Base-by-base conservation (phyloP, 306 rosid genomes). In the Castanea crenata region DNA sequence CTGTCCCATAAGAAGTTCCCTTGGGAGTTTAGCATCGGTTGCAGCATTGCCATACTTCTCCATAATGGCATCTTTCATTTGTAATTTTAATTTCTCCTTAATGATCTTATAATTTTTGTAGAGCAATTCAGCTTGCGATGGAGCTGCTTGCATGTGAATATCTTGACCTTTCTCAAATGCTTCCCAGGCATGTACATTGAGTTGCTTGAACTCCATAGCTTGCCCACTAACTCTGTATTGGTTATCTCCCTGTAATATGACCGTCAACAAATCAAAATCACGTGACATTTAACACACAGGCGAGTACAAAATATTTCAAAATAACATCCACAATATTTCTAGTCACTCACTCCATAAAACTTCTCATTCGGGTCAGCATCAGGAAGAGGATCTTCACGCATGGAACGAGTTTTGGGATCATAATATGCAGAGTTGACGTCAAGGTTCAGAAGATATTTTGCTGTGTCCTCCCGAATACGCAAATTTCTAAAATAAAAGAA, bases 361-460 rank as follows among this genome's bases (percentile, higher is more conserved):
- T 87, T 91, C 71, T 32, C 94, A 81, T 91, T 87, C 44, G 93
- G 89, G 83, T 91, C 91, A 20, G 96, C 96, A 79, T 88, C 90
- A 18, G 92, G 92, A 76, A 90, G 88, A 82, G 91, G 95, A 84
- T 88, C 92, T 41, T 87, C 92, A 54, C 92, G 90, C 95, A 88
- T 91, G 41, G 95, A 91, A 77, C 84, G 84, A 9, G 91, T 88
- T 79, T 86, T 86, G 55, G 90, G 94, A 85, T 90, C 92, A 23
- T 88, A 90, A 19, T 83, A 81, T 31, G 90, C 86, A 38, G 90
- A 90, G 74, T 83, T 81, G 76, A 87, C 90, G 80, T 90, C 89
- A 76, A 88, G 89, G 58, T 90, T 90, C 10, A 86, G 80, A 75
- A 88, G 89, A 85, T 90, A 88, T 78, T 90, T 90, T 57, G 90